These are phyloP conservation scores for Saturnispora zaruensis DNA, from an alignment of 805 yeast species.

Conservation along the genomic window DNA sequence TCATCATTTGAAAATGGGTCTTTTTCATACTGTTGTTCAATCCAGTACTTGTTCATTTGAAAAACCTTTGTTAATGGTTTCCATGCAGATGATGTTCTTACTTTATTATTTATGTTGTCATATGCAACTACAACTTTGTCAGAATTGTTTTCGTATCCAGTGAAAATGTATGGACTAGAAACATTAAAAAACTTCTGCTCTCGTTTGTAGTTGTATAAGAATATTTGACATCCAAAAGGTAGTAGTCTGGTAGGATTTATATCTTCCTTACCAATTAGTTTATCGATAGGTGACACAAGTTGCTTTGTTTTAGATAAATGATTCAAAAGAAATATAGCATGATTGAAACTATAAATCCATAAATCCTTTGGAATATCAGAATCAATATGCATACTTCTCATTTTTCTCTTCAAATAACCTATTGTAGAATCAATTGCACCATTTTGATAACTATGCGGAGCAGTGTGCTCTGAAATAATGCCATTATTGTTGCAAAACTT, in stretches of 20 bases:
- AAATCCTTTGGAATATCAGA: background rate
- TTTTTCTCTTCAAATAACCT: background rate
- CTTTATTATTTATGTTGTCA: background rate
- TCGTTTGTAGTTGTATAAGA: background rate
- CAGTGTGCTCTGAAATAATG: background rate
- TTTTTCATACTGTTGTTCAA: background rate
- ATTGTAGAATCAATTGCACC: background rate
- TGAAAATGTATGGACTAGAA: background rate
- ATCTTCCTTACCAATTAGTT: background rate
- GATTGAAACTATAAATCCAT: background rate
- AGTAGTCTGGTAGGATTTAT: background rate
- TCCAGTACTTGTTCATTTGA: background rate
- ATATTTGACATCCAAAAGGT: slow-evolving; percentile 1
- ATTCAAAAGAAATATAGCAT: background rate
- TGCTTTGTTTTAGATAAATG: no score
- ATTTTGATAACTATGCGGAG: slow-evolving; percentile 2
- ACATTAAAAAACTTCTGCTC: background rate
- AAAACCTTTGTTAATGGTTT: background rate
- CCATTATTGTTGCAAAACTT: background rate
- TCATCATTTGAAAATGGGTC: background rate
- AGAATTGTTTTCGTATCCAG: background rate
- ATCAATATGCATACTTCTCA: background rate
- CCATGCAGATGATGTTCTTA: background rate
- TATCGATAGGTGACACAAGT: background rate
- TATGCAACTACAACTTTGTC: background rate